Evolutionary conservation across 2,329 filamentous ascomycete species (phyloP).

Genomic region (Colletotrichum cordylinicola): DNA sequence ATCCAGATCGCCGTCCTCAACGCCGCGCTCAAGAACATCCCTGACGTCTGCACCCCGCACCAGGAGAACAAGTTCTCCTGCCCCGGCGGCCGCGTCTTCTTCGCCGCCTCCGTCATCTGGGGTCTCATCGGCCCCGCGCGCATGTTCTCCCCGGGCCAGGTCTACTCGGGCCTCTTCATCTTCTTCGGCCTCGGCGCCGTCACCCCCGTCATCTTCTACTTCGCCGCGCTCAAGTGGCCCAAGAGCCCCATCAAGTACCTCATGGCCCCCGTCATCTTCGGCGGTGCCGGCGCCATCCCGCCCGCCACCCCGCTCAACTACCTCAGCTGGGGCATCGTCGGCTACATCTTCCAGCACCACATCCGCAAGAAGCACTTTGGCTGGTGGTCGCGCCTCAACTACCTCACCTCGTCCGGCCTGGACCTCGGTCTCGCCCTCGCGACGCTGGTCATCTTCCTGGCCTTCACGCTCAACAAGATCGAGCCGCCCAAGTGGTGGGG

Average conservation of each 20-base stretch:
- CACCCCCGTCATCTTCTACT: constrained; percentile 58
- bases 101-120: constrained; percentile 72
- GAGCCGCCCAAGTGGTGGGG: constrained; percentile 74
- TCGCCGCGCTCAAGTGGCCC: constrained; percentile 54
- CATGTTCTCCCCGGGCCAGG: constrained; percentile 67
- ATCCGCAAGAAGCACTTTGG: constrained; percentile 67
- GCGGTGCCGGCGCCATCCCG: constrained; percentile 62
- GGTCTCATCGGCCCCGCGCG: constrained; percentile 68
- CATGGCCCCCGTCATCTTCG: constrained; percentile 69
- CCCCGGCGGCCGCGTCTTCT: constrained; percentile 68
- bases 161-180: constrained; percentile 64
- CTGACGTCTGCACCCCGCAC: constrained; percentile 64
- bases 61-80: constrained; percentile 67
- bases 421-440: constrained; percentile 72
- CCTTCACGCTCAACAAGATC: constrained; percentile 68
- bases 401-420: constrained; percentile 72
- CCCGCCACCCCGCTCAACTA: constrained; percentile 78
- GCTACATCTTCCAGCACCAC: constrained; percentile 72
- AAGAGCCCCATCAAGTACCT: constrained; percentile 55
- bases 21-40: constrained; percentile 64
- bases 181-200: constrained; percentile 65
- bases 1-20: constrained; percentile 71
- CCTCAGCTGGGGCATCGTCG: constrained; percentile 75
- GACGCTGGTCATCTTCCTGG: constrained; percentile 74
- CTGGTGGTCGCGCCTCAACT: constrained; percentile 80